These are phyloP conservation scores for Amanita jacksonii DNA, from an alignment of 768 basidiomycete species.

Conservation along the genomic window DNA sequence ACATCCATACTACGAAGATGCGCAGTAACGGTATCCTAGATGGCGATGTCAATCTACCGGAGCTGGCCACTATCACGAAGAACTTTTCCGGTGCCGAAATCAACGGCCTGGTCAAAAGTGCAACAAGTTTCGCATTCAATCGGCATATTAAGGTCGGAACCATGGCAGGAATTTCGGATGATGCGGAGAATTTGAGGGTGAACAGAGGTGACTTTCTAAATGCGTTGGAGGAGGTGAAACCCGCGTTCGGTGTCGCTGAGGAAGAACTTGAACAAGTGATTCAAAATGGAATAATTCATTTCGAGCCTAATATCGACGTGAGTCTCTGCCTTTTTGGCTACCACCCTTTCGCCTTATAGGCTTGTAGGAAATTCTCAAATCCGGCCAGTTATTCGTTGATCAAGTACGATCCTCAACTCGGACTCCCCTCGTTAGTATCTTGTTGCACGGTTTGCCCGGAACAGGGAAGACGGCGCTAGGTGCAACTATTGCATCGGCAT, in stretches of 20 bases:
- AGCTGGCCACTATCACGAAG: conserved; percentile 81
- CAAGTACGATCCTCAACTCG: conserved; percentile 87
- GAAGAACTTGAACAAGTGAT: conserved; percentile 91
- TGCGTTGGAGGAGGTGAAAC: conserved; percentile 90
- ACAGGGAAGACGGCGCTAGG: conserved; percentile 94
- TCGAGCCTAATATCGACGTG: conserved; percentile 65
- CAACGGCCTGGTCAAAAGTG: conserved; percentile 92
- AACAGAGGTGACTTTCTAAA: conserved; percentile 79
- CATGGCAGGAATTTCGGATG: conserved; percentile 92
- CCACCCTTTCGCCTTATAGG: conserved; percentile 3
- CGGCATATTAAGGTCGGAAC: conserved; percentile 97
- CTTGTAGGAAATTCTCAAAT: conserved; percentile 72
- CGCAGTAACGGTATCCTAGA: conserved; percentile 87
- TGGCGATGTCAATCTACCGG: conserved; percentile 66
- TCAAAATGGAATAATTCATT: conserved; percentile 95
- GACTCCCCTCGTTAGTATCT: conserved; percentile 85
- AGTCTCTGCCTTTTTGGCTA: conserved; percentile 19
- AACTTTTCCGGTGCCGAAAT: conserved; percentile 99
- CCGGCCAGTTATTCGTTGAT: conserved; percentile 83
- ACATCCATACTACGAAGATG: conserved; percentile 95
- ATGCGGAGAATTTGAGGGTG: conserved; percentile 89
- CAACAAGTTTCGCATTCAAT: conserved; percentile 96
- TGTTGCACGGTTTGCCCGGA: conserved; percentile 84
- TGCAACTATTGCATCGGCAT: conserved; percentile 86
- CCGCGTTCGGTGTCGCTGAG: conserved; percentile 96